Evolutionary conservation across 2,329 filamentous ascomycete species (phyloP).

Genomic region (Pseudocercospora cruenta): DNA sequence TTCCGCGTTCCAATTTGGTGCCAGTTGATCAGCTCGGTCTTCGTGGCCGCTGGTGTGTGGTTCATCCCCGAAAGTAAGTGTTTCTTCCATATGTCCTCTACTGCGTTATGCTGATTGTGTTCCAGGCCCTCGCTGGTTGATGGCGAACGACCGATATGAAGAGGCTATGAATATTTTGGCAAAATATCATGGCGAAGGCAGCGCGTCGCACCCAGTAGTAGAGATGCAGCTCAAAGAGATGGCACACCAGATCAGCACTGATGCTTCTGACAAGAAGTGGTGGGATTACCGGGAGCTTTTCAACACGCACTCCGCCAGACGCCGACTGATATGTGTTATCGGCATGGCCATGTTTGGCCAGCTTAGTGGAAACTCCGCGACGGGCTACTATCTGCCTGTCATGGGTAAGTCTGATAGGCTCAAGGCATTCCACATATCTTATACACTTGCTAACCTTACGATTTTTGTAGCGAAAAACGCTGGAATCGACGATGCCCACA

Average conservation of each 20-base stretch:
- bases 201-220: neutral
- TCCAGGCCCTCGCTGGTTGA: conserved; percentile 60
- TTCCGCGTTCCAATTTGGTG: conserved; percentile 50
- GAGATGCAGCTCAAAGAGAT: conserved; percentile 44
- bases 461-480: conserved; percentile 40
- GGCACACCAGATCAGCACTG: conserved; percentile 12
- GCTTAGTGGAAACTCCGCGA: conserved; percentile 44
- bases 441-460: neutral
- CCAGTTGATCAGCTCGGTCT: conserved; percentile 26
- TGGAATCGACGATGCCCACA: conserved; percentile 40
- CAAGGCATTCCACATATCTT: neutral
- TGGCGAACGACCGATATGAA: conserved; percentile 58
- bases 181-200: conserved; percentile 2
- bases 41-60: conserved; percentile 42
- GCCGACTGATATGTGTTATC: conserved; percentile 44
- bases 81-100: neutral
- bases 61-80: conserved; percentile 55
- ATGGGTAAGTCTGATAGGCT: conserved; percentile 36
- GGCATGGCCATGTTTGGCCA: conserved; percentile 46
- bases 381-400: conserved; percentile 37
- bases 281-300: conserved; percentile 61
- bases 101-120: neutral
- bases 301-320: conserved; percentile 55
- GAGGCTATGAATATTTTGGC: conserved; percentile 47
- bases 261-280: conserved; percentile 15